Base-by-base conservation (phyloP, 116 monocot genomes). In the Cymodocea nodosa region DNA sequence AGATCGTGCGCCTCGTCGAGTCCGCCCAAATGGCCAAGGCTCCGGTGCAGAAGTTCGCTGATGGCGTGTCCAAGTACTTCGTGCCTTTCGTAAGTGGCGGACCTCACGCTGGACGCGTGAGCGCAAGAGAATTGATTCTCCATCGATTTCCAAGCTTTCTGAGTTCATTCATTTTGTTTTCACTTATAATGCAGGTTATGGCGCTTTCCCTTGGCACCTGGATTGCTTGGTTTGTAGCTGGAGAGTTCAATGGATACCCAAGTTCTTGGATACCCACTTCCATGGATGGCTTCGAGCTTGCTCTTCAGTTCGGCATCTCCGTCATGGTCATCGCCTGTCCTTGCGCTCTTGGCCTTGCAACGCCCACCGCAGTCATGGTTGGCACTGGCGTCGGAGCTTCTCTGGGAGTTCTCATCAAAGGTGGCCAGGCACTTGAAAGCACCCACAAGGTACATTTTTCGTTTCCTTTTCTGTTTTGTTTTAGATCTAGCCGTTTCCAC, bases 1-100 rank as follows among this genome's bases (percentile, higher is more conserved):
- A 84, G 71, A 94, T 94, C 78, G 89, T 94, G 59, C 81, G 94
- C 24, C 80, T 94, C 50, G 93, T 94, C 56, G 89, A 89, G 73
- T 94, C 94, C 40, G 94, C 94, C 35, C 94, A 94, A 65, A 82
- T 94, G 94, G 86, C 94, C 3, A 94, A 94, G 75, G 94, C 94
- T 60, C 94, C 94, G 3, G 82, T 94, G 2, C 94, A 94, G 63
- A 94, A 89, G 79, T 77, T 86, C 64, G 89, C 89, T 25, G 94
- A 94, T 69, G 79, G 78, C 44, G 89, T 89, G 67, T 94, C 89
- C 51, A 84, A 82, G 61, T 83, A 70, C 66, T 93, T 93, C 73
- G 93, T 93, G 20, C 93, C 93, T 55, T 53, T 89, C 48, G 93
- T 89, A 72, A 82, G 79, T 85, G 52, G 16, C 44, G 16, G 18